Conservation (phyloP, 768 basidiomycete species). For the Tylopilus subfusipes region DNA sequence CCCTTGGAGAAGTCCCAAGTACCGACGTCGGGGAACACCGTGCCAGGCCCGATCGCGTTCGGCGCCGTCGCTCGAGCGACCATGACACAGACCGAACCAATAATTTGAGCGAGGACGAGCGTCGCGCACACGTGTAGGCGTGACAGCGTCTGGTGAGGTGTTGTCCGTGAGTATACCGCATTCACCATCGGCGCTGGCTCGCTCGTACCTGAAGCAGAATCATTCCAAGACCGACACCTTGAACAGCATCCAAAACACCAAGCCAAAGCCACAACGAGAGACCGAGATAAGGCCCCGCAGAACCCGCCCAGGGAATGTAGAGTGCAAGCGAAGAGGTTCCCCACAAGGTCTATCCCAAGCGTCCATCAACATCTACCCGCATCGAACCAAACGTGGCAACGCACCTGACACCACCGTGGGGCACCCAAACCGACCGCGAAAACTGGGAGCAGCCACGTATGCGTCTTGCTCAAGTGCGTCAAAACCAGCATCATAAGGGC, state of each 20-base stretch:
- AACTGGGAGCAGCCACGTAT: conserved; percentile 92
- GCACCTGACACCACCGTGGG: conserved; percentile 90
- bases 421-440: conserved; percentile 95
- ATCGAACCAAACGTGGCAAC: background rate
- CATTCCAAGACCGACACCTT: conserved; percentile 93
- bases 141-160: conserved; percentile 61
- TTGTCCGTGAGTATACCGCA: background rate
- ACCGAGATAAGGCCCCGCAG: conserved; percentile 82
- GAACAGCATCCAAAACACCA: conserved; percentile 89
- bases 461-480: conserved; percentile 86
- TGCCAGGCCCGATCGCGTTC: conserved; percentile 82
- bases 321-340: conserved; percentile 90
- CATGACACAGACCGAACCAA: conserved; percentile 90
- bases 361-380: background rate
- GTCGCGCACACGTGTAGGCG: conserved; percentile 94
- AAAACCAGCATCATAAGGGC: conserved; percentile 67
- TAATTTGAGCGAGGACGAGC: conserved; percentile 83
- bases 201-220: conserved; percentile 64
- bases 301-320: conserved; percentile 92
- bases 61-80: conserved; percentile 88
- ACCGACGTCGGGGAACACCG: conserved; percentile 89
- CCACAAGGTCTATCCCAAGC: conserved; percentile 71
- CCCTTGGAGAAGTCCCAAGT: conserved; percentile 85
- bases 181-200: background rate
- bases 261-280: conserved; percentile 93